Evolutionary conservation across 306 rosid genomes (phyloP).

Genomic region (Cucumis hystrix): DNA sequence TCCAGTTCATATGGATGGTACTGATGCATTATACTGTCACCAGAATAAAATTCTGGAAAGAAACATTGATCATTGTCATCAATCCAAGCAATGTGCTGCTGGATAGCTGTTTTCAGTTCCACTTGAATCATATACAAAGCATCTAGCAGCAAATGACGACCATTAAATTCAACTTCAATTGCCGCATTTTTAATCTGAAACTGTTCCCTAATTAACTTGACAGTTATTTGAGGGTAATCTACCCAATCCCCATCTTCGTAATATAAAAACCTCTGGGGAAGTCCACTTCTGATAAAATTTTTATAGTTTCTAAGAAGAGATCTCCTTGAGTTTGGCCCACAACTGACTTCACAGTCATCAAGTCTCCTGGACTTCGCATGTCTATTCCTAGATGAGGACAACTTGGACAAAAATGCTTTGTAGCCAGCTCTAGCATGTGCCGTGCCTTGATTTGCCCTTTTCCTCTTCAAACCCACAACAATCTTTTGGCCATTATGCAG

Average conservation of each 20-base stretch:
- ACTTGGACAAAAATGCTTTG: background rate
- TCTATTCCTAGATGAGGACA: slow-evolving; percentile 5
- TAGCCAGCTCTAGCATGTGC: slow-evolving; percentile 3
- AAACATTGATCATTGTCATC: slow-evolving; percentile 20
- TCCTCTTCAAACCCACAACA: slow-evolving; percentile 16
- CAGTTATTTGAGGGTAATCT: slow-evolving; percentile 10
- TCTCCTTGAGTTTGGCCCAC: background rate
- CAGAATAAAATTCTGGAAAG: slow-evolving; percentile 13
- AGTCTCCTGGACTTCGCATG: slow-evolving; percentile 8
- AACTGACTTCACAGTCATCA: background rate
- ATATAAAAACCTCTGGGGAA: slow-evolving; percentile 14
- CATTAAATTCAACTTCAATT: slow-evolving; percentile 13
- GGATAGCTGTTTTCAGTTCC: slow-evolving; percentile 13
- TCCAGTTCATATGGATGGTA: slow-evolving; percentile 4
- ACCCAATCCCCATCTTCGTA: slow-evolving; percentile 17
- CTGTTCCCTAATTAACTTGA: slow-evolving; percentile 10
- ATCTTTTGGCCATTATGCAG: slow-evolving; percentile 9
- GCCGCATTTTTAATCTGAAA: slow-evolving; percentile 11
- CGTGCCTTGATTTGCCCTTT: background rate
- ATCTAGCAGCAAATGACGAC: slow-evolving; percentile 13
- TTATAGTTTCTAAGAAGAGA: slow-evolving; percentile 9
- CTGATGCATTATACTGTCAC: background rate
- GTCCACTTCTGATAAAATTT: slow-evolving; percentile 19
- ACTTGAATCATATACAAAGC: slow-evolving; percentile 14
- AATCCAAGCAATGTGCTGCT: slow-evolving; percentile 19